phyloP scores from a whole-genome alignment of 2,329 filamentous ascomycete species.

The Penicillium sp. region DNA sequence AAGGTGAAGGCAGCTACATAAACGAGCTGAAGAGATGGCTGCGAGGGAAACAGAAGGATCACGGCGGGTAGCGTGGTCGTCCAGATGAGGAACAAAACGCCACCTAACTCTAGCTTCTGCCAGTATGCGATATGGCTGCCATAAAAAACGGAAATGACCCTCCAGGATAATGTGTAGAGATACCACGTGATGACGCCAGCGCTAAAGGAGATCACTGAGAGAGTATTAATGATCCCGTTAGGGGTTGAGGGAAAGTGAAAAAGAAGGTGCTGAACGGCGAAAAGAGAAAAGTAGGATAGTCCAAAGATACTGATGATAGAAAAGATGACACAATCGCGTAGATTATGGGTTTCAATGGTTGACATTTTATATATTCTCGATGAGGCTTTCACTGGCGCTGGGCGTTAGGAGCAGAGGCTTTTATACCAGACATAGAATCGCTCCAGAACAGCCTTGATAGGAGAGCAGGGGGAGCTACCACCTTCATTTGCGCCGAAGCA shows the following conservation, averaged over 20 bases:
- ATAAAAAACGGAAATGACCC: not conserved
- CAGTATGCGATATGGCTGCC: constrained; percentile 3
- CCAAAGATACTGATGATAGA: not conserved
- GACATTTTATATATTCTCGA: not conserved
- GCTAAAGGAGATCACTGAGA: not conserved
- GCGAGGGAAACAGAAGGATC: constrained; percentile 1
- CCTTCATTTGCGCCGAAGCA: no score
- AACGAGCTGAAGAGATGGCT: constrained; percentile 1
- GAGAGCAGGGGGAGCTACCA: no score
- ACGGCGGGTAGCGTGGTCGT: constrained; percentile 4
- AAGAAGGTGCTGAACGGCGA: not conserved
- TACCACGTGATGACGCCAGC: not conserved
- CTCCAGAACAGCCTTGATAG: no score
- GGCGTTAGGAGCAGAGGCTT: not conserved
- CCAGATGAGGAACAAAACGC: constrained; percentile 7
- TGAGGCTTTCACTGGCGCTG: not conserved
- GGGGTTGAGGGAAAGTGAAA: not conserved
- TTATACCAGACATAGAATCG: not conserved
- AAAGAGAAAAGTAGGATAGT: not conserved
- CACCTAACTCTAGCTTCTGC: constrained; percentile 9
- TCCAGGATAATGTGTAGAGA: not conserved
- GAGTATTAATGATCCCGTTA: not conserved
- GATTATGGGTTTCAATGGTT: not conserved
- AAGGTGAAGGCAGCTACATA: not conserved
- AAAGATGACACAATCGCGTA: not conserved